Base-by-base conservation (phyloP, 2,329 filamentous ascomycete species). In the Cytospora chrysosperma region DNA sequence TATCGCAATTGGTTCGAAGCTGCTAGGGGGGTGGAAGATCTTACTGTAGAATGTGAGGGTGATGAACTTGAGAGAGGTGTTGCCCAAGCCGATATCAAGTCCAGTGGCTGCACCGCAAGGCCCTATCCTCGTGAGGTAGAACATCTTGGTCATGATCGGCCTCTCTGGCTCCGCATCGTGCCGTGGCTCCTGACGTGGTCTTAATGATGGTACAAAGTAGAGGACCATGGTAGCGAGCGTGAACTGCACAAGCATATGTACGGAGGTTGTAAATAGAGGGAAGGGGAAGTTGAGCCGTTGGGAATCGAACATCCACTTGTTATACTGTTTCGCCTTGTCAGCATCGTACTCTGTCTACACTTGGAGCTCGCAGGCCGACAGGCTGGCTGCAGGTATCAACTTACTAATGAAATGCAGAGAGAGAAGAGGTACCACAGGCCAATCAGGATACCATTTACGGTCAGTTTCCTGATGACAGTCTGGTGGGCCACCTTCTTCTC, bases 271-370 rank as follows among this genome's bases (percentile, higher is more conserved):
- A 77, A 98, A 98, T 56, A 99, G 84, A 47, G 95, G 95, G 72
- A 95, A 98, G 58, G 91, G 88, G 75, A 99, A 99, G 76, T 97
- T 89, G 69, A 96, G 85, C 69, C 90, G 87, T 69, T 89, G 85
- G 66, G 89, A 85, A 72, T 91, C 91, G 78, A 99, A 98, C 94
- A 99, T 98, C 95, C 95, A 98, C 80, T 97, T 98, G 84, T 99
- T 99, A 82, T 98, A 99, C 89, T 95, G 68, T 56, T 34, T 17
- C 12, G 4, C 27, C 24, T 10, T 19, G 26, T 66, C 10, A 66
- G 64, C 26, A 61, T 27, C 24, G 19, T 32, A 24, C n/a, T 1
- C 6, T 19, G 6, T 1, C 6, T 19, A 5, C 32, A n/a, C 24
- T 4, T 12, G 4, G 15, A 17, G 1, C 26, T 53, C 12, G 24